phyloP scores from a whole-genome alignment of 2,329 filamentous ascomycete species.

The Penicillium sp. region DNA sequence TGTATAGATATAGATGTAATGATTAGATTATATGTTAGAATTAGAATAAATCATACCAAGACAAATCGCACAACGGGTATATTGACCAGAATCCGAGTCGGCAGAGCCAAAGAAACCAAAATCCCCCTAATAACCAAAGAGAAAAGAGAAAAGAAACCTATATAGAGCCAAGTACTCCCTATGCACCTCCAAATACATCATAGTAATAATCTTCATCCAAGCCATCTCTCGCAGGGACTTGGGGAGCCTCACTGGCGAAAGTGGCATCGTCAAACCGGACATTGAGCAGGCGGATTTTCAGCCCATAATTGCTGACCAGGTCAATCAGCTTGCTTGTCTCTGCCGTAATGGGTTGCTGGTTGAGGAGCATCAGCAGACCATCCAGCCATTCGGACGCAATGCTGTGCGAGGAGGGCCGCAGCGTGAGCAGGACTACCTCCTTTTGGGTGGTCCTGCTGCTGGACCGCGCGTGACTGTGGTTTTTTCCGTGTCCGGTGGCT shows the following conservation, averaged over 20 bases:
- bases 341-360: conserved; percentile 93
- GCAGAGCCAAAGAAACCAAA: conserved; percentile 2
- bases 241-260: conserved; percentile 66
- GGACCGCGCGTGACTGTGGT: conserved; percentile 32
- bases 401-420: conserved; percentile 77
- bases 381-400: conserved; percentile 96
- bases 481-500: conserved; percentile 39
- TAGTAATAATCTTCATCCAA: conserved; percentile 94
- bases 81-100: conserved; percentile 8
- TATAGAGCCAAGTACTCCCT: neutral
- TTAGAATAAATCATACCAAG: neutral
- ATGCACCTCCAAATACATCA: conserved; percentile 60
- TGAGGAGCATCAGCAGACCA: conserved; percentile 88
- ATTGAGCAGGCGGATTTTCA: conserved; percentile 90
- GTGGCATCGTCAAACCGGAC: conserved; percentile 81
- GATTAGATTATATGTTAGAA: neutral
- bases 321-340: conserved; percentile 89
- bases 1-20: neutral
- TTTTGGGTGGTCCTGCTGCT: conserved; percentile 44
- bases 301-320: conserved; percentile 82
- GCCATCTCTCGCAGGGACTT: conserved; percentile 78
- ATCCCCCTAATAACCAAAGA: neutral
- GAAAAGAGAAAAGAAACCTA: neutral
- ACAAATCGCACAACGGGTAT: conserved; percentile 13
- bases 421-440: conserved; percentile 76